These are phyloP conservation scores for Lichtheimia ornata DNA, from an alignment of 371 early-diverging fungal genomes.

Conservation along the genomic window DNA sequence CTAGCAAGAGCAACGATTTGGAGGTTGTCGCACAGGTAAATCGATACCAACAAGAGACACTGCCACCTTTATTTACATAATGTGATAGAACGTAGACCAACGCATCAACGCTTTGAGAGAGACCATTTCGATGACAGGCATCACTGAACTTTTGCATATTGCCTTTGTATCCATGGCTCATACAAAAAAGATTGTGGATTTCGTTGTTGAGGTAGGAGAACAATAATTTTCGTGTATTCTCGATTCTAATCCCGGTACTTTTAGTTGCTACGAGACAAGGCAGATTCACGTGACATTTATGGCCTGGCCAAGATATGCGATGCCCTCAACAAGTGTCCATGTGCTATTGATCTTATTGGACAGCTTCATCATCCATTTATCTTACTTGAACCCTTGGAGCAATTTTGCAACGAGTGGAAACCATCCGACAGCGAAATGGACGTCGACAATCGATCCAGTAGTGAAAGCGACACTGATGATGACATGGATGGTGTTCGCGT, in stretches of 20 bases:
- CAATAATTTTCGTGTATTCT: not conserved
- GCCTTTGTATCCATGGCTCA: conserved; percentile 40
- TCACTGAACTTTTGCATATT: conserved; percentile 40
- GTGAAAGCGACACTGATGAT: conserved; percentile 21
- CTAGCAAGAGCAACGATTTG: not conserved
- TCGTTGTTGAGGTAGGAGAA: conserved; percentile 26
- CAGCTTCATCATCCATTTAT: conserved; percentile 39
- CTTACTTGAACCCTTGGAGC: conserved; percentile 36
- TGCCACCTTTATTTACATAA: not conserved
- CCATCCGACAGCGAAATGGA: conserved; percentile 24
- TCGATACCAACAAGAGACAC: not conserved
- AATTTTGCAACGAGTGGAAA: conserved; percentile 43
- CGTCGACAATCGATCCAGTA: conserved; percentile 22
- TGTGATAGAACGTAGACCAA: conserved; percentile 35
- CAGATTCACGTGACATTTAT: conserved; percentile 23
- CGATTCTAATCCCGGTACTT: not conserved
- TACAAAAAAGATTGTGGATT: conserved; percentile 31
- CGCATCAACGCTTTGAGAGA: conserved; percentile 25
- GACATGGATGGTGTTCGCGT: conserved; percentile 36
- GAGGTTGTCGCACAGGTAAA: conserved; percentile 12
- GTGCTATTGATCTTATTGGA: conserved; percentile 41
- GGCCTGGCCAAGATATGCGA: conserved; percentile 37
- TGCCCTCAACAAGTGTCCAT: conserved; percentile 33
- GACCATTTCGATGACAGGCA: conserved; percentile 18
- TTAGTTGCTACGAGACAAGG: conserved; percentile 29